Evolutionary conservation across 2,329 filamentous ascomycete genomes (phyloP), one percentile per base, ranked within the genome.

Genomic region (Ceratocystis cacaofunesta): DNA sequence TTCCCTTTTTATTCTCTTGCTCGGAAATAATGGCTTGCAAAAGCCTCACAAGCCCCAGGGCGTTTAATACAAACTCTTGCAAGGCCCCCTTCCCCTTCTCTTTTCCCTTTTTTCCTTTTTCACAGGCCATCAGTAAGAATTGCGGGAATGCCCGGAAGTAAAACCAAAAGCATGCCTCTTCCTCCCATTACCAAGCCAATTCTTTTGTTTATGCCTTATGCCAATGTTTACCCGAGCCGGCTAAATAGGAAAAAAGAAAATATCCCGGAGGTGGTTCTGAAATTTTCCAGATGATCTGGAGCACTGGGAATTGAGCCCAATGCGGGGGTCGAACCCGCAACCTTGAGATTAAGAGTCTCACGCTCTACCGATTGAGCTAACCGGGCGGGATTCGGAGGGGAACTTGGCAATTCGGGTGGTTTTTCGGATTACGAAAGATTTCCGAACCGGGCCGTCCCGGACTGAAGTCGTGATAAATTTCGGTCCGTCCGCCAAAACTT

Each of bases 291-390:
- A 62, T 63, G 25, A 25, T 63, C 63, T 67, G 65, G 67, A 63
- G 60, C 67, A 68, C 64, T 64, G 63, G 67, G 67, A 68, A 65
- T 69, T 69, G 68, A 69, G 67, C 68, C 69, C 69, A 68, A 66
- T 68, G 73, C 72, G 73, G 74, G 74, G 73, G 73, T 75, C 73
- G 73, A 75, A 75, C 74, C 74, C 74, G 72, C 74, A 75, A 72
- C 74, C 73, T 75, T 75, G 73, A 75, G 74, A 75, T 75, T 82
- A 82, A 82, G 84, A 86, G 84, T 85, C 83, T 85, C 80, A 85
- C 83, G 83, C 83, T 86, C 84, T 86, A 85, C 81, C 81, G 81
- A 84, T 84, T 84, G 82, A 84, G 82, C 82, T 84, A 85, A 78
- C 80, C 79, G 76, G 79, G 79, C 30, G 30, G 30, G 30, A 28